Evolutionary conservation across 768 basidiomycete genomes (phyloP).

Genomic region (Stropharia rugosoannulata): DNA sequence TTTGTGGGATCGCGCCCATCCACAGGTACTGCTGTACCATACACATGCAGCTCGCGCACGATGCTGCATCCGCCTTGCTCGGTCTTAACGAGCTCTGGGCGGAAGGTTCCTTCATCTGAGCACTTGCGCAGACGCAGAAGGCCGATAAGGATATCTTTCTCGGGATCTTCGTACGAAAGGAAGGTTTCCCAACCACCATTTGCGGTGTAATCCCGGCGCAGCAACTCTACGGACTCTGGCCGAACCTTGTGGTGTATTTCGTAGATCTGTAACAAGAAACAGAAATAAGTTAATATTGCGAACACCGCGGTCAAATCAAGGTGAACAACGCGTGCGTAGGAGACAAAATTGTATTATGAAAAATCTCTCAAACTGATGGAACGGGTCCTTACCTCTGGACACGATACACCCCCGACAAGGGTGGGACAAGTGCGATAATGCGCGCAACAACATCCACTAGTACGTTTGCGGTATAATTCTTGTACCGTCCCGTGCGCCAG

Average conservation of each 20-base stretch:
- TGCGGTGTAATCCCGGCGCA: slow-evolving; percentile 92
- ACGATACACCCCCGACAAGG: slow-evolving; percentile 98
- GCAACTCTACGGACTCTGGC: slow-evolving; percentile 92
- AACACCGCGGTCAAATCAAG: slow-evolving; percentile 1
- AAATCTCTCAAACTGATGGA: background rate
- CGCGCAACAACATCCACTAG: slow-evolving; percentile 96
- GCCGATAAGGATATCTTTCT: slow-evolving; percentile 94
- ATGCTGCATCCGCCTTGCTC: slow-evolving; percentile 86
- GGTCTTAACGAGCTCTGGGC: slow-evolving; percentile 81
- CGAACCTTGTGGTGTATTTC: slow-evolving; percentile 98
- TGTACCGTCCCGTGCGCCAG: slow-evolving; percentile 96
- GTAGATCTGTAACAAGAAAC: slow-evolving; percentile 64
- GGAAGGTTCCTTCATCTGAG: slow-evolving; percentile 95
- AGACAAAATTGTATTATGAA: background rate
- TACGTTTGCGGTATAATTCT: slow-evolving; percentile 99
- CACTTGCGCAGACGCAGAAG: slow-evolving; percentile 91
- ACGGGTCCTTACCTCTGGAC: slow-evolving; percentile 74
- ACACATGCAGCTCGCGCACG: slow-evolving; percentile 95
- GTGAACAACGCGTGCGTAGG: background rate
- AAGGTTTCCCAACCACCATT: slow-evolving; percentile 99
- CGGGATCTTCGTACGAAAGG: slow-evolving; percentile 97
- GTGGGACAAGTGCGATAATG: slow-evolving; percentile 94
- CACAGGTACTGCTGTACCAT: slow-evolving; percentile 96
- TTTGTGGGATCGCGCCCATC: slow-evolving; percentile 97
- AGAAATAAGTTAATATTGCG: slow-evolving; percentile 5